Base-by-base conservation (phyloP, 2,329 filamentous ascomycete species). In the Truncatella angustata region DNA sequence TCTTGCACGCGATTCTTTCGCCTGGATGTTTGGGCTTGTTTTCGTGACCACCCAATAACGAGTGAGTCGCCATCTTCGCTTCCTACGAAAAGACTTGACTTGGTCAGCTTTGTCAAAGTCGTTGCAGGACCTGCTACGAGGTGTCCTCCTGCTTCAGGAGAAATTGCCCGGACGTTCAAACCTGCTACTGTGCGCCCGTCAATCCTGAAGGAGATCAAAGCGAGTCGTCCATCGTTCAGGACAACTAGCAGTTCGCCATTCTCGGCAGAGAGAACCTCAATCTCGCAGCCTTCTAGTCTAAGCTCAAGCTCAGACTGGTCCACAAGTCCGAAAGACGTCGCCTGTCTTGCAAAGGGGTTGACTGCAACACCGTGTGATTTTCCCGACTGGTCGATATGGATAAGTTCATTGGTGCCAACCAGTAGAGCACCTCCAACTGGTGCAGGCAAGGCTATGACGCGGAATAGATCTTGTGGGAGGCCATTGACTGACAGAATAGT, bases 321-420 rank as follows among this genome's bases (percentile, higher is more conserved):
- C 4, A 83, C 81, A 66, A 99, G 84, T 47, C 87, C 83, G 63
- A 97, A 97, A 0, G 87, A 82, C 2, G 93, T 96, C 57, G 84
- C 83, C 55, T 89, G 83, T 66, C 86, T 90, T 4, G 92, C 87
- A 71, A 96, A 95, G 30, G 90, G 82, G 64, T 99, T 99, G 57
- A 99, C 90, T 4, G 88, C 93, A 53, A 97, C 88, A 2, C 91
- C 93, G 63, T 91, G 96, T 11, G 91, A 83, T 69, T 96, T 97
- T 26, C 94, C 94, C 10, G 91, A 91, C 75, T 99, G 94, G 65
- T 97, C 93, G 58, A 99, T 85, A 68, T 99, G 94, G 54, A 99
- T 89, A 56, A 99, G 72, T 66, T 97, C 91, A 66, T 99, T 97
- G 44, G 82, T 80, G 24, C 94, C 95, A 18, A 97, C 74, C 14